Conservation (phyloP, 2,329 filamentous ascomycete species). For the Fusarium virguliforme region DNA sequence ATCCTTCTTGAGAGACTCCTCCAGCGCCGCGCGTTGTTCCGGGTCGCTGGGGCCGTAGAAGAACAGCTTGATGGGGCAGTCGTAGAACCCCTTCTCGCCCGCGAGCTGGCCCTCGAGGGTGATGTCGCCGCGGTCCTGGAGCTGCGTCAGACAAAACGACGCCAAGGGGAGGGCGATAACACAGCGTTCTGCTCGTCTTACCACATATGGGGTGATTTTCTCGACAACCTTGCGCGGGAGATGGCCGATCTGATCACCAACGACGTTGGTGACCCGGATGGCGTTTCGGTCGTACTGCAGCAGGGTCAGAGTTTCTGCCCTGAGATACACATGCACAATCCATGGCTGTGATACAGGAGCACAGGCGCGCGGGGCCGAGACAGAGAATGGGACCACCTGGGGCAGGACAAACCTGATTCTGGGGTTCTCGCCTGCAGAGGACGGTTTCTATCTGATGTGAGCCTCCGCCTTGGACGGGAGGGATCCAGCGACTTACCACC, state of each 20-base stretch:
- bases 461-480: not conserved
- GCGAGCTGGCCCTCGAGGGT: conserved; percentile 79
- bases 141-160: conserved; percentile 41
- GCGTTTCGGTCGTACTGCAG: conserved; percentile 79
- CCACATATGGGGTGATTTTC: conserved; percentile 83
- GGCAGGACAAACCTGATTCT: conserved; percentile 66
- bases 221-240: conserved; percentile 76
- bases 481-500: conserved; percentile 59
- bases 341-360: conserved; percentile 6
- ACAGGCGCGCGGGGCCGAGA: conserved; percentile 2
- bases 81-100: conserved; percentile 76
- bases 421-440: conserved; percentile 75
- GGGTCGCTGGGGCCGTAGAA: conserved; percentile 79
- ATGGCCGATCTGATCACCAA: conserved; percentile 83
- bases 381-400: conserved; percentile 33
- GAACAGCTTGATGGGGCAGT: conserved; percentile 80
- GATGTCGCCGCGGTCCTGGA: conserved; percentile 71
- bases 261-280: conserved; percentile 84
- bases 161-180: not conserved
- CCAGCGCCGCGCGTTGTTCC: conserved; percentile 67
- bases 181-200: conserved; percentile 54
- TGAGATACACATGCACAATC: conserved; percentile 2
- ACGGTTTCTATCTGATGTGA: conserved; percentile 65
- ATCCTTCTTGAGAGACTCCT: conserved; percentile 74
- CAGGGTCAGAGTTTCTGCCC: conserved; percentile 16